These are phyloP conservation scores for Pleurotus giganteus DNA, from an alignment of 768 basidiomycete genomes.

Conservation along the genomic window DNA sequence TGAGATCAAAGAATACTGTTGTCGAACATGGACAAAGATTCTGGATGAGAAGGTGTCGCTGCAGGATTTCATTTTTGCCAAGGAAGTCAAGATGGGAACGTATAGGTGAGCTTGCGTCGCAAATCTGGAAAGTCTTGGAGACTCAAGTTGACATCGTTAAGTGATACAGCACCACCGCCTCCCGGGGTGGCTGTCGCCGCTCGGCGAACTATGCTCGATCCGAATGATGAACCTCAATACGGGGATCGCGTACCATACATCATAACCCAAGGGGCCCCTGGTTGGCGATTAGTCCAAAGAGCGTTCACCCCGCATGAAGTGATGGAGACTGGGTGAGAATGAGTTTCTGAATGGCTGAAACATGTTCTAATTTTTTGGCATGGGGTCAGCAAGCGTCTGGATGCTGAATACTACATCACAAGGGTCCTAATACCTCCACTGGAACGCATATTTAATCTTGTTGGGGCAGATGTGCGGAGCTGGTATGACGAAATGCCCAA, in stretches of 20 bases:
- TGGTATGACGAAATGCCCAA: conserved; percentile 93
- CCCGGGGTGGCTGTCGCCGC: conserved; percentile 92
- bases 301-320: conserved; percentile 75
- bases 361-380: background rate
- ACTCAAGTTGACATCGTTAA: conserved; percentile 26
- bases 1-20: conserved; percentile 86
- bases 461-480: conserved; percentile 80
- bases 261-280: conserved; percentile 65
- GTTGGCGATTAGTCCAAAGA: conserved; percentile 67
- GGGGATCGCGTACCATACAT: conserved; percentile 94
- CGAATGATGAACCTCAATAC: conserved; percentile 84
- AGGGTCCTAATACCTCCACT: conserved; percentile 86
- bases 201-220: conserved; percentile 68
- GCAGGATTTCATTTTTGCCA: conserved; percentile 95
- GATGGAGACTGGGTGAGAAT: conserved; percentile 55
- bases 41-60: conserved; percentile 75
- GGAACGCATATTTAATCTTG: conserved; percentile 85
- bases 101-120: conserved; percentile 70
- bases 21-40: conserved; percentile 79
- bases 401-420: conserved; percentile 86
- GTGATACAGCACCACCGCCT: conserved; percentile 82
- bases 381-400: conserved; percentile 67
- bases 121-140: background rate
- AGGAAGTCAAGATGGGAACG: conserved; percentile 90
- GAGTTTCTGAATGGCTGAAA: background rate